phyloP scores from a whole-genome alignment of 2,329 filamentous ascomycete species.

The Rhynchosporium graminicola region DNA sequence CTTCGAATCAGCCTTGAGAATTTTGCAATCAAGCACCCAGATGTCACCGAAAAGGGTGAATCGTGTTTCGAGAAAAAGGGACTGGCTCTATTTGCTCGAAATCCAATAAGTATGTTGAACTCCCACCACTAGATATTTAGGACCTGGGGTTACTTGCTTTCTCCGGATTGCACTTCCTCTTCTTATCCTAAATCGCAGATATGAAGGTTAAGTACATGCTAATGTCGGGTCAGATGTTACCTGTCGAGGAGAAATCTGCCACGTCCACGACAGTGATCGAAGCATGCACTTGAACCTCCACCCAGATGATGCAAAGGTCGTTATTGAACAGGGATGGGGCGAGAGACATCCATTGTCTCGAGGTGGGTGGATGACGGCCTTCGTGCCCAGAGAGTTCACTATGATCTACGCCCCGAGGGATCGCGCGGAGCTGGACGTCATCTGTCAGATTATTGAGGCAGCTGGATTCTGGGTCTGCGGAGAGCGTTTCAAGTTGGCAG shows the following conservation, averaged over 20 bases:
- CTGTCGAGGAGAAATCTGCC: slow-evolving; percentile 79
- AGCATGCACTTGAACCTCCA: slow-evolving; percentile 80
- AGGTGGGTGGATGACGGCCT: slow-evolving; percentile 64
- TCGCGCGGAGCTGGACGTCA: slow-evolving; percentile 65
- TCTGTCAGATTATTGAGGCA: slow-evolving; percentile 71
- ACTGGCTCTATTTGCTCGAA: slow-evolving; percentile 69
- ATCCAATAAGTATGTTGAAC: slow-evolving; percentile 51
- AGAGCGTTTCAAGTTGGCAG: slow-evolving; percentile 29
- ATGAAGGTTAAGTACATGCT: too few species aligned
- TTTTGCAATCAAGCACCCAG: slow-evolving; percentile 50
- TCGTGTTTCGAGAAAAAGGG: slow-evolving; percentile 84
- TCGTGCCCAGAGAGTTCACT: slow-evolving; percentile 73
- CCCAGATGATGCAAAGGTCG: slow-evolving; percentile 70
- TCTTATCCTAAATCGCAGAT: too few species aligned
- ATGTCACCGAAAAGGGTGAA: slow-evolving; percentile 59
- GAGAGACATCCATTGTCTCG: slow-evolving; percentile 68
- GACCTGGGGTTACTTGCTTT: too few species aligned
- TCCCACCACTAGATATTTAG: too few species aligned
- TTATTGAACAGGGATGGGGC: slow-evolving; percentile 78
- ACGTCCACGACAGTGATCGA: slow-evolving; percentile 75
- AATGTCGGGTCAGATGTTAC: slow-evolving; percentile 50
- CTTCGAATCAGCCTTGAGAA: slow-evolving; percentile 55
- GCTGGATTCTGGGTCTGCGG: slow-evolving; percentile 66
- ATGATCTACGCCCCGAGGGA: slow-evolving; percentile 81
- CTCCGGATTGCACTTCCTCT: too few species aligned